Evolutionary conservation across 805 yeast genomes (phyloP).

Genomic region (Yamadazyma akitaensis): DNA sequence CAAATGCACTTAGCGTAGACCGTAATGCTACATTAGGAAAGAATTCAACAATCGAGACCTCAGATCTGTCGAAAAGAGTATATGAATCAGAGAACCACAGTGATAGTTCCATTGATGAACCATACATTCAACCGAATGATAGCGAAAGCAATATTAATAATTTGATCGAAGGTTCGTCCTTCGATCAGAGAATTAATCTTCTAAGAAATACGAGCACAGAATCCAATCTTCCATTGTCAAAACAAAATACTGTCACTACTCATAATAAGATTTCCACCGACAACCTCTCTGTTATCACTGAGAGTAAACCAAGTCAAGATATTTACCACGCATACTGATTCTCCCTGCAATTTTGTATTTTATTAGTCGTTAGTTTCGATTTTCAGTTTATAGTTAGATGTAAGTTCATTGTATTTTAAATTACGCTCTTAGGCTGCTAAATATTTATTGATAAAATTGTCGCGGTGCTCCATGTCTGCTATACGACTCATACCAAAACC

Average conservation of each 20-base stretch:
- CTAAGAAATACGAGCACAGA: slow-evolving; percentile 14
- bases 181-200: slow-evolving; percentile 18
- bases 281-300: slow-evolving; percentile 21
- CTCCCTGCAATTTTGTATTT: too few species aligned
- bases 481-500: slow-evolving; percentile 7
- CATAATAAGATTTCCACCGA: slow-evolving; percentile 18
- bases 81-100: neutral
- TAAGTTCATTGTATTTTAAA: too few species aligned
- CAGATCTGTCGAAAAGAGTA: neutral
- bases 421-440: slow-evolving; percentile 1
- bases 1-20: too few species aligned
- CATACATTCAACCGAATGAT: slow-evolving; percentile 10
- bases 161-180: slow-evolving; percentile 12
- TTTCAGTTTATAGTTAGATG: too few species aligned
- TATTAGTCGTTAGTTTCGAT: too few species aligned
- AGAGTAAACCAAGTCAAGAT: slow-evolving; percentile 16
- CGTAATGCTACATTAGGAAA: too few species aligned
- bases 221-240: slow-evolving; percentile 12
- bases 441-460: neutral
- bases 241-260: slow-evolving; percentile 5
- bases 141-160: slow-evolving; percentile 17
- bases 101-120: neutral
- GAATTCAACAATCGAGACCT: neutral
- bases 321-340: slow-evolving; percentile 21
- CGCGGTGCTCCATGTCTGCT: neutral